Evolutionary conservation across 345 rosid species (phyloP).

Genomic region (Lepidium aucheri): DNA sequence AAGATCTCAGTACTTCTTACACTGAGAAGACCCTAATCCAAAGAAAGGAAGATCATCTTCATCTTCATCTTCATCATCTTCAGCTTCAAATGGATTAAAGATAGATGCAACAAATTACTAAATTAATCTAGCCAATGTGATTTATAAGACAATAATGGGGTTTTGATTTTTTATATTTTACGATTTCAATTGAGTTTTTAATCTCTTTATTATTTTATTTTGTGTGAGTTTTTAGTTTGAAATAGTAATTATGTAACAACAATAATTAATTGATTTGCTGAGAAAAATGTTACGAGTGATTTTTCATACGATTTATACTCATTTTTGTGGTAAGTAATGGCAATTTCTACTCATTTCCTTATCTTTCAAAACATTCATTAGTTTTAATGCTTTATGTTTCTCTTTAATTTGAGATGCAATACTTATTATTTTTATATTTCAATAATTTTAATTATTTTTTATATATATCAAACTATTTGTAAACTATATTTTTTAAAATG

Average conservation of each 20-base stretch:
- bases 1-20: no score
- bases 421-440: no score
- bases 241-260: not conserved
- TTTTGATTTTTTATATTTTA: not conserved
- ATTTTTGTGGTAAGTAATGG: not conserved
- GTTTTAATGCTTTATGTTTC: not conserved
- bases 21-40: constrained; percentile 30
- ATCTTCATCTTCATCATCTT: constrained; percentile 32
- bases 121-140: not conserved
- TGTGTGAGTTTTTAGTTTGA: no score
- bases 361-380: not conserved
- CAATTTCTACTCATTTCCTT: not conserved
- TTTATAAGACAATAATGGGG: not conserved
- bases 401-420: no score
- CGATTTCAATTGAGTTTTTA: not conserved
- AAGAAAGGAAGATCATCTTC: constrained; percentile 53
- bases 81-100: constrained; percentile 63
- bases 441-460: no score
- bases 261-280: not conserved
- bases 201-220: not conserved
- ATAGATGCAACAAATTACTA: constrained; percentile 36
- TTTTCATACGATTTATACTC: not conserved
- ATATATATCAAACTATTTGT: no score
- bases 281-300: not conserved
- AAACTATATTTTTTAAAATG: no score